Base-by-base conservation (phyloP, 2,329 filamentous ascomycete genomes). In the Cercospora citrullina region DNA sequence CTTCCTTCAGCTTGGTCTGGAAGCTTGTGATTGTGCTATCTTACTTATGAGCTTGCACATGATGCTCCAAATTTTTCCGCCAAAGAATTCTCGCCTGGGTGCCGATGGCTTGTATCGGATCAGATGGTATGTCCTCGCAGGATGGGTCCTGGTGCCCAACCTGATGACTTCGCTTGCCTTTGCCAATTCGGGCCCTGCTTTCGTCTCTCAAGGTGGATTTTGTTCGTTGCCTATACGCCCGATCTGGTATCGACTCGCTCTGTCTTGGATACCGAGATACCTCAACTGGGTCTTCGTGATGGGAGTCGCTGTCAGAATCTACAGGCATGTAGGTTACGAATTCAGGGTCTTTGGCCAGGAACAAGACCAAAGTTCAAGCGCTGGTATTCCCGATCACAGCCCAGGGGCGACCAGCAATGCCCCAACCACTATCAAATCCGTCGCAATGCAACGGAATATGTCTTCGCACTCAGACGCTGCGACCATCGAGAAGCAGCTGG, bases 221-320 rank as follows among this genome's bases (percentile, higher is more conserved):
- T 94, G 91, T 77, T 90, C 89, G 69, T 81, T 94, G 2, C 90
- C 91, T 0, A 81, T 86, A 16, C 82, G 86, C 3, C 89, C 90
- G 0, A 84, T 84, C 68, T 94, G 91, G 91, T 89, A 90, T 70
- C 84, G 88, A 53, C 80, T 90, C 16, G 87, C 86, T 0, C 81
- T 94, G 2, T 86, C 86, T 66, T 94, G 91, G 91, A 84, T 91
- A 7, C 91, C 91, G 39, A 85, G 91, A 60, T 93, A 93, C 71
- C 72, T 91, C 39, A 88, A 93, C 62, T 87, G 91, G 71, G 75
- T 85, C 8, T 80, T 85, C 28, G 90, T 94, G 70, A 79, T 92
- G 36, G 77, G 83, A 30, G 86, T 91, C 2, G 92, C 92, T 60
- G 80, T 86, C 26, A 86, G 86, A 6, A 89, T 93, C n/a, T 93